phyloP scores from a whole-genome alignment of 2,329 filamentous ascomycete species.

The Ophidiomyces ophidiicola region DNA sequence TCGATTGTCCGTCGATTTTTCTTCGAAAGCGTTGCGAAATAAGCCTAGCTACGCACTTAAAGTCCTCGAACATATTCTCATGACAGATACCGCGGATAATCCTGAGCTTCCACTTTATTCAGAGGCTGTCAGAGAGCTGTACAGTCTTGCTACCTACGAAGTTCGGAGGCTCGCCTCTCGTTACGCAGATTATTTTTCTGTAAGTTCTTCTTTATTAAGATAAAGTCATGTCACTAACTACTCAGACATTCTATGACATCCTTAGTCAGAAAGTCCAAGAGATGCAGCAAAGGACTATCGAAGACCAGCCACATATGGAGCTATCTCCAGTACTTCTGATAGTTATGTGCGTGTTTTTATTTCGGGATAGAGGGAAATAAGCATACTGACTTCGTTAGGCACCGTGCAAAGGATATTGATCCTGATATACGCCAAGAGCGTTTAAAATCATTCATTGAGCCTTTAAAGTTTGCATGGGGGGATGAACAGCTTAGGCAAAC shows the following conservation, averaged over 20 bases:
- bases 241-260: conserved; percentile 68
- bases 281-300: conserved; percentile 56
- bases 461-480: conserved; percentile 70
- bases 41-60: conserved; percentile 73
- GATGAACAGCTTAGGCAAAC: conserved; percentile 54
- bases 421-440: conserved; percentile 57
- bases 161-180: conserved; percentile 77
- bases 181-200: conserved; percentile 79
- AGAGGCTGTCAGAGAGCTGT: conserved; percentile 80
- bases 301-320: conserved; percentile 73
- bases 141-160: conserved; percentile 73
- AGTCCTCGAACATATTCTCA: conserved; percentile 80
- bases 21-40: conserved; percentile 64
- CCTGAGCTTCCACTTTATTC: conserved; percentile 62
- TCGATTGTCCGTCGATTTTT: conserved; percentile 72
- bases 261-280: conserved; percentile 73
- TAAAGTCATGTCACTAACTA: conserved; percentile 19
- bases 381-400: conserved; percentile 38
- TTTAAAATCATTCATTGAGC: conserved; percentile 65
- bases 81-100: conserved; percentile 64
- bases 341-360: conserved; percentile 51
- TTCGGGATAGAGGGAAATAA: conserved; percentile 1
- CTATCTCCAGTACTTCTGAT: conserved; percentile 88
- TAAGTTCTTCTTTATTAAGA: conserved; percentile 30
- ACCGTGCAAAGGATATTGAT: conserved; percentile 68